Conservation (phyloP, 2,329 filamentous ascomycete genomes). For the Colletotrichum noveboracense region DNA sequence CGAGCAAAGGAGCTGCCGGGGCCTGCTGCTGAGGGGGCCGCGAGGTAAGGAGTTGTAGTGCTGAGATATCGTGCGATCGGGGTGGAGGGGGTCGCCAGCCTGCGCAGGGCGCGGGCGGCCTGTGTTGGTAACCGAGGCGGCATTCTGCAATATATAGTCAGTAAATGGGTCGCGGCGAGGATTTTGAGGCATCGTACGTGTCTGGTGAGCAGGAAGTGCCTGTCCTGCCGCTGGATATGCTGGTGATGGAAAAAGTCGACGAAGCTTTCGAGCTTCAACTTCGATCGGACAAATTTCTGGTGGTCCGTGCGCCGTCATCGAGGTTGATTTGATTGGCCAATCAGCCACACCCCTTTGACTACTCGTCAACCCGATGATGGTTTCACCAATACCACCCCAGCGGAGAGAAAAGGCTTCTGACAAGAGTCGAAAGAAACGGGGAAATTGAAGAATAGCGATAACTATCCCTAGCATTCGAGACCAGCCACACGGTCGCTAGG, state of each 20-base stretch:
- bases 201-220: neutral
- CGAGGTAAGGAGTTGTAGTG: slow-evolving; percentile 8
- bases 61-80: slow-evolving; percentile 14
- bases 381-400: neutral
- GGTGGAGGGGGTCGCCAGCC: slow-evolving; percentile 13
- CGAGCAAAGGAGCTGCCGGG: slow-evolving; percentile 28
- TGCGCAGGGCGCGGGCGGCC: slow-evolving; percentile 20
- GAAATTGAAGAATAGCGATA: fast-evolving
- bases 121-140: slow-evolving; percentile 21
- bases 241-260: slow-evolving; percentile 17
- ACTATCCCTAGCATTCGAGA: neutral
- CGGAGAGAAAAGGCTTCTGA: neutral
- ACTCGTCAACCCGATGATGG: neutral
- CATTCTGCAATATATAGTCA: slow-evolving; percentile 3
- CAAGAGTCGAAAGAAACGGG: neutral
- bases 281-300: slow-evolving; percentile 19
- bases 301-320: neutral
- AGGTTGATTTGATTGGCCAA: slow-evolving; percentile 6
- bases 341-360: neutral
- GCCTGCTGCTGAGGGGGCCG: slow-evolving; percentile 32
- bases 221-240: slow-evolving; percentile 1
- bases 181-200: neutral
- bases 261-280: slow-evolving; percentile 16
- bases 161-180: neutral
- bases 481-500: neutral